Conservation (phyloP, 2,329 filamentous ascomycete species). For the Rhynchosporium agropyri region DNA sequence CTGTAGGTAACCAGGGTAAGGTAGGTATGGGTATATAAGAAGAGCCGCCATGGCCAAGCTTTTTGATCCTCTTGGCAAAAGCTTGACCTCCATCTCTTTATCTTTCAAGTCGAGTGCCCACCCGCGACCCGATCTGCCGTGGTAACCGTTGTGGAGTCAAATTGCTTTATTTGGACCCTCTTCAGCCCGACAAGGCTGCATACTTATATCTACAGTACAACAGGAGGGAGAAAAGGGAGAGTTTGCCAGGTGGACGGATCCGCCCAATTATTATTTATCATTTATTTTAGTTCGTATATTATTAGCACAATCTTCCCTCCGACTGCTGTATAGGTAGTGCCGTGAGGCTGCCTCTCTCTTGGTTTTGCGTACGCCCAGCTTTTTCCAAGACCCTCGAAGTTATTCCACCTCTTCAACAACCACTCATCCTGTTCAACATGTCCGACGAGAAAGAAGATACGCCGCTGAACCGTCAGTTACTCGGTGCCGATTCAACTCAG, state of each 20-base stretch:
- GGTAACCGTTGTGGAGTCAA: constrained; percentile 4
- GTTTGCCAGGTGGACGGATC: background rate
- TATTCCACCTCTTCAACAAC: background rate
- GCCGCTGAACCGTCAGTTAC: constrained; percentile 17
- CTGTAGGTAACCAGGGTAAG: too few relatives aligned
- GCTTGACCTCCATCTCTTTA: background rate
- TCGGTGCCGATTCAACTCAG: constrained; percentile 12
- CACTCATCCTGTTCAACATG: constrained; percentile 3
- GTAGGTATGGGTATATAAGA: background rate
- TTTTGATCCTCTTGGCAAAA: background rate
- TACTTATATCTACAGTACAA: background rate
- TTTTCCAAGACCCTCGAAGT: background rate
- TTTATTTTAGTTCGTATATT: background rate
- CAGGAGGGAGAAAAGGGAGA: background rate
- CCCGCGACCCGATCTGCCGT: background rate
- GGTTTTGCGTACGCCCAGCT: constrained; percentile 7
- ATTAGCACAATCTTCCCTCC: too few relatives aligned
- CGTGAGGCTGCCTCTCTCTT: background rate
- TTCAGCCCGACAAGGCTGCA: background rate
- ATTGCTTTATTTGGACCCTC: background rate
- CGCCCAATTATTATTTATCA: background rate
- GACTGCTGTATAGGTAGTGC: too few relatives aligned
- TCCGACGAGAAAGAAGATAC: constrained; percentile 28
- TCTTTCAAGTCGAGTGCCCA: background rate
- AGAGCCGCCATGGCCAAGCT: background rate